Conservation (phyloP, 306 rosid genomes). For the Begonia masoniana region DNA sequence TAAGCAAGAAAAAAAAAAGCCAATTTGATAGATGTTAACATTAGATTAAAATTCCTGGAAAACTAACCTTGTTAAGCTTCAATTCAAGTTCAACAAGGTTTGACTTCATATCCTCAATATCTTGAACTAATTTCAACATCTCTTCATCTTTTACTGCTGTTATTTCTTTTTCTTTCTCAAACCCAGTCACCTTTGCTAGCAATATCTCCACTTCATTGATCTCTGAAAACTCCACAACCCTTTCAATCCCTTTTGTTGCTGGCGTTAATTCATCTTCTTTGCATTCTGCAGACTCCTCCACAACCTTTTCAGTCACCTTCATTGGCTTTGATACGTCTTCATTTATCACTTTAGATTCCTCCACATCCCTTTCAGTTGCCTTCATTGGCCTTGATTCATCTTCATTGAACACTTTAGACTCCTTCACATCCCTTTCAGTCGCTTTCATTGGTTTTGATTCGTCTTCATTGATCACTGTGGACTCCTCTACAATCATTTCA, state of each 20-base stretch:
- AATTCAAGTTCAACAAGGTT: constrained; percentile 53
- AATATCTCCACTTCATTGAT: constrained; percentile 15
- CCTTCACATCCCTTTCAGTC: constrained; percentile 20
- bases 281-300: constrained; percentile 17
- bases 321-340: not conserved
- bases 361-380: constrained; percentile 1
- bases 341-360: constrained; percentile 16
- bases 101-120: constrained; percentile 58
- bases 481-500: constrained; percentile 12
- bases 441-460: constrained; percentile 4
- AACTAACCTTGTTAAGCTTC: constrained; percentile 66
- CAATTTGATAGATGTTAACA: not conserved
- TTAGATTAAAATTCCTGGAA: not conserved
- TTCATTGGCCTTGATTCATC: constrained; percentile 8
- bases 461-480: constrained; percentile 14
- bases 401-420: constrained; percentile 13
- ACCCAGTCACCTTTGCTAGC: constrained; percentile 11
- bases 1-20: not conserved
- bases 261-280: constrained; percentile 1
- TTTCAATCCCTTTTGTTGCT: not conserved
- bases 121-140: constrained; percentile 31
- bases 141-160: constrained; percentile 4
- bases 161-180: not conserved
- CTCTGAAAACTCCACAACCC: constrained; percentile 10
- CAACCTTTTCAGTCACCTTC: not conserved